A percentile compares a stretch with the other conserved stretches of the same genome.
These are phyloP conservation scores for Tardiomyces depauwii DNA, from an alignment of 1,139 yeast genomes.

Conservation along the genomic window DNA sequence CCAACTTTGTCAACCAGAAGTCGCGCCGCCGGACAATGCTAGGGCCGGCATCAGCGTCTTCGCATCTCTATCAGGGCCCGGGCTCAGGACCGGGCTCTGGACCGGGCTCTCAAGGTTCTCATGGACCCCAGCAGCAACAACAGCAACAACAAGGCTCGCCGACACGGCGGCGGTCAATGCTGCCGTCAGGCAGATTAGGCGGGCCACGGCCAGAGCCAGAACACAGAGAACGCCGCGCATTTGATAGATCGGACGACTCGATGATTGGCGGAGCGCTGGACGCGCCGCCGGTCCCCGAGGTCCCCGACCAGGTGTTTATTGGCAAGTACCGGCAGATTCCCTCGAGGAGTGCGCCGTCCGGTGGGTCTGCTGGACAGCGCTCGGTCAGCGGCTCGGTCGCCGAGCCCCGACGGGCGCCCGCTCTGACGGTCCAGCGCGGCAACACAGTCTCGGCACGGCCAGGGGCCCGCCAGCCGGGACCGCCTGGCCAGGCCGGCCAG, in stretches of 20 bases:
- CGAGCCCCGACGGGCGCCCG: neutral
- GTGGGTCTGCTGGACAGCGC: neutral
- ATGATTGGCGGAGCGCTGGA: conserved; percentile 3
- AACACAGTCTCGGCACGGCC: neutral
- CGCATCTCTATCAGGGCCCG: too few relatives aligned
- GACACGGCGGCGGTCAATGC: too few relatives aligned
- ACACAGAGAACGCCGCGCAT: neutral
- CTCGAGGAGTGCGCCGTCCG: neutral
- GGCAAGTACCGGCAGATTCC: conserved; percentile 9
- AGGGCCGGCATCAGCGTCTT: too few relatives aligned
- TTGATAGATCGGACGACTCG: conserved; percentile 1
- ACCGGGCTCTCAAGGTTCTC: too few relatives aligned
- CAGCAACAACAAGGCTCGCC: too few relatives aligned
- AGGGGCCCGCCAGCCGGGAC: neutral
- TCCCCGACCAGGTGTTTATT: conserved; percentile 14
- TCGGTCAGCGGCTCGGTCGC: neutral
- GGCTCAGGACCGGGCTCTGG: too few relatives aligned
- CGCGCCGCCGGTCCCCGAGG: conserved; percentile 16
- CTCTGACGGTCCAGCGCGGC: neutral
- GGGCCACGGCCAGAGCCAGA: too few relatives aligned
- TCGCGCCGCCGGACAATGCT: conserved; percentile 8
- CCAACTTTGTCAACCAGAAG: conserved; percentile 9
- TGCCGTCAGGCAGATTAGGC: too few relatives aligned
- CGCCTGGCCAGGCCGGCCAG: too few relatives aligned
- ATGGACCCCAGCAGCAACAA: too few relatives aligned